Evolutionary conservation across 495 filamentous ascomycete species (phyloP).

Genomic region (Parathielavia hyrcaniae): DNA sequence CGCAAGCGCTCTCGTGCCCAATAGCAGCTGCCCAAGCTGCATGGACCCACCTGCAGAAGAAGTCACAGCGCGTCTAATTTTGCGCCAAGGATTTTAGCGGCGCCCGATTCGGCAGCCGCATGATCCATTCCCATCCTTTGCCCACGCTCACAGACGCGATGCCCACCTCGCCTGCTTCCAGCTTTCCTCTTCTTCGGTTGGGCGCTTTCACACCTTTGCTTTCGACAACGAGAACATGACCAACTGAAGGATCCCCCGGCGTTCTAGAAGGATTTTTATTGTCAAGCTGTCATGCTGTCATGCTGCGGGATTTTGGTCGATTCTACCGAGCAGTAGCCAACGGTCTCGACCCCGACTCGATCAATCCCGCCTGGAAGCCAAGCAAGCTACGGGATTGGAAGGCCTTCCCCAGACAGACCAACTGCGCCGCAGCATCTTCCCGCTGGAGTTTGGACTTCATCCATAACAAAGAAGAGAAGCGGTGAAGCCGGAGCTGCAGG

Average conservation of each 20-base stretch:
- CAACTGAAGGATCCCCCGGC: constrained; percentile 2
- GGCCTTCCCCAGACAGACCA: too few relatives aligned
- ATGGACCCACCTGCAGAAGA: constrained; percentile 21
- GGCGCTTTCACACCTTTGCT: background rate
- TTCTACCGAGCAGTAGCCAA: background rate
- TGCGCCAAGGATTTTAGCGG: constrained; percentile 13
- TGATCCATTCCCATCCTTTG: background rate
- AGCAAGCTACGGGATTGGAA: background rate
- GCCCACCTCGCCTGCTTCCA: background rate
- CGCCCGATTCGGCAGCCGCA: constrained; percentile 8
- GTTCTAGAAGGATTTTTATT: constrained; percentile 11
- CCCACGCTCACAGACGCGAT: constrained; percentile 1
- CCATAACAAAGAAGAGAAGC: too few relatives aligned
- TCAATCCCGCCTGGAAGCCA: too few relatives aligned
- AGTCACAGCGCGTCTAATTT: constrained; percentile 38
- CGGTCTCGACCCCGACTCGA: background rate
- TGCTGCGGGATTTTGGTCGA: background rate
- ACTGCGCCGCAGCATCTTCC: too few relatives aligned
- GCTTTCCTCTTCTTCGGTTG: background rate
- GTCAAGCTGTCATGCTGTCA: too few relatives aligned
- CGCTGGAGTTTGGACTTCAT: too few relatives aligned
- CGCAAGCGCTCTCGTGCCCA: constrained; percentile 33
- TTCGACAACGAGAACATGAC: background rate
- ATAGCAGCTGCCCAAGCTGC: constrained; percentile 16
- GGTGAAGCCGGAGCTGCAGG: too few relatives aligned